Conservation (phyloP, 495 filamentous ascomycete species). For the Alectoria sarmentosa region DNA sequence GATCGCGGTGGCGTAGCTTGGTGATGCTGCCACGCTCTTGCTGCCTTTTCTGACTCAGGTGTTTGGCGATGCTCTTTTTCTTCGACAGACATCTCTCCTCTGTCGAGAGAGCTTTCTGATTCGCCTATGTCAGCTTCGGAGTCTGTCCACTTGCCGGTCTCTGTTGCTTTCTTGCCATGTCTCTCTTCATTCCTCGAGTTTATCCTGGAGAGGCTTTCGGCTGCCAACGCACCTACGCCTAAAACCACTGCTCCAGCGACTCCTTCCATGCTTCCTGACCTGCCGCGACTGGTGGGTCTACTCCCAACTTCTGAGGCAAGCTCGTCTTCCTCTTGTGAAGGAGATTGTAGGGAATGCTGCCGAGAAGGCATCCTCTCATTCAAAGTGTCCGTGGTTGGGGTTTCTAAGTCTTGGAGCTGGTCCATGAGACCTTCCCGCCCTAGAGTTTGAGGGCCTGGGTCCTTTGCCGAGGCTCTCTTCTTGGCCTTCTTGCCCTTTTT, state of each 20-base stretch:
- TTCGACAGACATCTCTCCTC: neutral
- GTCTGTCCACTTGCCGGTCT: conserved; percentile 9
- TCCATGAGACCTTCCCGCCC: neutral
- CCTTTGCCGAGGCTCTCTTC: neutral
- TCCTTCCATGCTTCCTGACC: neutral
- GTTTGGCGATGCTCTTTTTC: neutral
- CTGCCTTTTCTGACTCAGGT: conserved; percentile 1
- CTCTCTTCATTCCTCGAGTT: conserved; percentile 12
- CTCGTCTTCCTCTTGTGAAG: neutral
- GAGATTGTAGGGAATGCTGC: conserved; percentile 1
- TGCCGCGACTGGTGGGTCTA: neutral
- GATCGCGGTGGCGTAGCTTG: neutral
- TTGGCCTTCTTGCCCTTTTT: conserved; percentile 52
- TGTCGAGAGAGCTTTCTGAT: neutral
- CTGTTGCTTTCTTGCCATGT: conserved; percentile 25
- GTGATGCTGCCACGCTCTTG: neutral
- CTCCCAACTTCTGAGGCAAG: neutral
- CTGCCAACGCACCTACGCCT: conserved; percentile 12
- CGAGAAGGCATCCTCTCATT: conserved; percentile 7
- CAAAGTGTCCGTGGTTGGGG: conserved; percentile 2
- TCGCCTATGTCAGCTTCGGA: conserved; percentile 2
- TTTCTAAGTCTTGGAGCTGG: neutral
- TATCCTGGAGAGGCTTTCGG: conserved; percentile 11
- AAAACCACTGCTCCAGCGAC: conserved; percentile 8
- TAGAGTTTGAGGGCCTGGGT: neutral